Conservation (phyloP, 2,329 filamentous ascomycete species). For the Immersiporthe knoxdaviesiana region DNA sequence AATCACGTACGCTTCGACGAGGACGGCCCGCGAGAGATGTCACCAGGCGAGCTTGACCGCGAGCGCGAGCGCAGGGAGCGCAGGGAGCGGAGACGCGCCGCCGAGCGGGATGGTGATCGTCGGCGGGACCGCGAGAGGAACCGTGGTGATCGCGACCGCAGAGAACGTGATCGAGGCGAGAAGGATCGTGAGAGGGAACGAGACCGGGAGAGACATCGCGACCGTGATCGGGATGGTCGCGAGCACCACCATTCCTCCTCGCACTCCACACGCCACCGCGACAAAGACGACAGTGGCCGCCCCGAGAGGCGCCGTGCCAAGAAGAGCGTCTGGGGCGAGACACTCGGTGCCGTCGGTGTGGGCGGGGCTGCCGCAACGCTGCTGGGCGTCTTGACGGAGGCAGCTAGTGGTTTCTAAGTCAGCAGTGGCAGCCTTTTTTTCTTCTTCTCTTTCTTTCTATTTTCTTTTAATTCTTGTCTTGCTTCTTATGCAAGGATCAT, state of each 20-base stretch:
- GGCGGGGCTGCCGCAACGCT: conserved; percentile 64
- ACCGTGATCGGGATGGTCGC: conserved; percentile 50
- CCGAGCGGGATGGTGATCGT: conserved; percentile 33
- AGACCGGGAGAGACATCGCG: conserved; percentile 43
- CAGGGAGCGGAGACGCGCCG: conserved; percentile 20
- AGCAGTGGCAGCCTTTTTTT: background rate
- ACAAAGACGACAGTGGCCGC: conserved; percentile 40
- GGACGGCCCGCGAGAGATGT: conserved; percentile 49
- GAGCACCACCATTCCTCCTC: conserved; percentile 34
- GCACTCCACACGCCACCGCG: conserved; percentile 37
- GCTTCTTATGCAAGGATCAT: background rate
- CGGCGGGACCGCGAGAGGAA: conserved; percentile 39
- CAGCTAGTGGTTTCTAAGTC: conserved; percentile 44
- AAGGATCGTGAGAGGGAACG: conserved; percentile 42
- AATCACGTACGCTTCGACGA: conserved; percentile 60
- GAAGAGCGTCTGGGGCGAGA: conserved; percentile 55
- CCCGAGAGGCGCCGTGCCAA: conserved; percentile 39
- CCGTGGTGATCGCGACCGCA: conserved; percentile 36
- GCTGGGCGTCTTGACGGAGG: conserved; percentile 61
- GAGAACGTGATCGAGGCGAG: conserved; percentile 41
- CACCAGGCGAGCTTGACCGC: conserved; percentile 37
- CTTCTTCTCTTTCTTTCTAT: background rate
- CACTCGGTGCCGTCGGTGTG: conserved; percentile 61
- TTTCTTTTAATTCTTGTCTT: background rate
- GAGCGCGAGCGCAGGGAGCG: conserved; percentile 25